phyloP scores from a whole-genome alignment of 345 rosid species.

The Eutrema japonicum region DNA sequence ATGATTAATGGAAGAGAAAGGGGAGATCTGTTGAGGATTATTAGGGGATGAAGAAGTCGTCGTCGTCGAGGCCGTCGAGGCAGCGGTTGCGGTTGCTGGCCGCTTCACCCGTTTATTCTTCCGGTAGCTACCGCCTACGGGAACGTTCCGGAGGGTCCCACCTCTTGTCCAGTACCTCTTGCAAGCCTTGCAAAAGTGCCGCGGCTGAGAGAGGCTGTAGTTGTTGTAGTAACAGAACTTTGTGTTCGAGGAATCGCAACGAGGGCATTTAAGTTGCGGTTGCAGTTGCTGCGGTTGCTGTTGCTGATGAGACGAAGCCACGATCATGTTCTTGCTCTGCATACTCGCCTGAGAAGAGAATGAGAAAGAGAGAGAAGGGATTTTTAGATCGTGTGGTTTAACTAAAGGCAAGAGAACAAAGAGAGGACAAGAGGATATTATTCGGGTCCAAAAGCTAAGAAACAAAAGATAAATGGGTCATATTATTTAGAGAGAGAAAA shows the following conservation, averaged over 20 bases:
- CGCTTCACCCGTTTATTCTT: constrained; percentile 71
- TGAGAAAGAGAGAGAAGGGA: constrained; percentile 29
- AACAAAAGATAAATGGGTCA: constrained; percentile 59
- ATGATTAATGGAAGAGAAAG: constrained; percentile 54
- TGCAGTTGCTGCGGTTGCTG: constrained; percentile 46
- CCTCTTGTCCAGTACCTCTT: constrained; percentile 79
- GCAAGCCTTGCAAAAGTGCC: constrained; percentile 79
- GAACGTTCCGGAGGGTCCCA: constrained; percentile 70
- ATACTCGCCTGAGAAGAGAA: constrained; percentile 37
- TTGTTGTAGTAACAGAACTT: constrained; percentile 85
- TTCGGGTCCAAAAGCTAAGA: constrained; percentile 61
- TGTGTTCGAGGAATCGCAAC: constrained; percentile 75
- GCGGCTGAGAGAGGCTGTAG: constrained; percentile 73
- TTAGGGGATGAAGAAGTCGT: constrained; percentile 41
- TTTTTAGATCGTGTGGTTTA: constrained; percentile 46
- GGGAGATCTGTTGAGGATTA: constrained; percentile 44
- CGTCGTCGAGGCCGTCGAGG: constrained; percentile 34
- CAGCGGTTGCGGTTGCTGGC: constrained; percentile 37
- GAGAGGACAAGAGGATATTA: constrained; percentile 45
- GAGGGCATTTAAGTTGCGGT: constrained; percentile 70
- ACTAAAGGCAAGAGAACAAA: constrained; percentile 43
- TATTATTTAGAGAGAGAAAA: constrained; percentile 54
- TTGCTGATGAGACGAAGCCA: constrained; percentile 52
- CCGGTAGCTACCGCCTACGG: constrained; percentile 77
- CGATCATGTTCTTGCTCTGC: constrained; percentile 56